Conservation (phyloP, 192 early-diverging fungal genomes). For the Backusella macrospora region DNA sequence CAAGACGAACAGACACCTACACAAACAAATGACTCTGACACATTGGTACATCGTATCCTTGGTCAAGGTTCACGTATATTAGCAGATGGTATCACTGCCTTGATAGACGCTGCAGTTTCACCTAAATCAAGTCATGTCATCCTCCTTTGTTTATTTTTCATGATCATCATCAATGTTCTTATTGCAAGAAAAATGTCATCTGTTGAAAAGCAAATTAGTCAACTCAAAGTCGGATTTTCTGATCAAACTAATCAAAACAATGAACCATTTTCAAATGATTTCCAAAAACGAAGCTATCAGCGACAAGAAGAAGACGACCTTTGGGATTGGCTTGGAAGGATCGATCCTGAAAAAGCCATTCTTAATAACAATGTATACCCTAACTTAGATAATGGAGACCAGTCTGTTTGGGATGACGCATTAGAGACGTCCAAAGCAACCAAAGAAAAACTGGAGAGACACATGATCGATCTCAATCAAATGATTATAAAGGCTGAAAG, state of each 20-base stretch:
- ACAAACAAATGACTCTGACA: not conserved
- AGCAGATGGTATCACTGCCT: not conserved
- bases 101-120: not conserved
- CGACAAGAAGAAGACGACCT: constrained; percentile 18
- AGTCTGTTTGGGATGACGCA: not conserved
- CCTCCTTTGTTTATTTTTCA: constrained; percentile 1
- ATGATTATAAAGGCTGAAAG: constrained; percentile 19
- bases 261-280: not conserved
- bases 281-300: not conserved
- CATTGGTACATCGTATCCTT: not conserved
- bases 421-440: not conserved
- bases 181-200: constrained; percentile 17
- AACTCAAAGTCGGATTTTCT: not conserved
- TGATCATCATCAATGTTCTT: constrained; percentile 20
- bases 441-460: constrained; percentile 15
- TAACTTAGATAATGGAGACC: not conserved
- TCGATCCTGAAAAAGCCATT: not conserved
- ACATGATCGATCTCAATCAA: constrained; percentile 9
- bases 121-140: constrained; percentile 9
- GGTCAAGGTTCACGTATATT: not conserved
- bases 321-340: constrained; percentile 19
- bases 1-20: not conserved
- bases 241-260: not conserved
- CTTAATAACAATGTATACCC: not conserved
- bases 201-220: constrained; percentile 13